phyloP scores from a whole-genome alignment of 2,329 filamentous ascomycete species.

The Fusarium citri region DNA sequence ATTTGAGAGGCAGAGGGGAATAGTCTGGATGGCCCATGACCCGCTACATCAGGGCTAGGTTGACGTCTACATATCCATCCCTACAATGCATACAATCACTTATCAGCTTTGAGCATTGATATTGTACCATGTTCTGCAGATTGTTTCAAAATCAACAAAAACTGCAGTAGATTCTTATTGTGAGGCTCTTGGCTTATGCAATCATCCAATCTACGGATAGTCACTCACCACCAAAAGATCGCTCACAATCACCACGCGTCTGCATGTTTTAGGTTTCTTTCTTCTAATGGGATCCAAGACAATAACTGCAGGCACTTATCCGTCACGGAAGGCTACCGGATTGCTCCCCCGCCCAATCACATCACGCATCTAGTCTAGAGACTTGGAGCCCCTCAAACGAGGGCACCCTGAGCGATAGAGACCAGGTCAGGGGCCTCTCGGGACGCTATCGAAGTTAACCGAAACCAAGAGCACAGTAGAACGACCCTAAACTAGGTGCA shows the following conservation, averaged over 20 bases:
- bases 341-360: constrained; percentile 28
- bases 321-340: constrained; percentile 25
- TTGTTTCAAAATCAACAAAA: neutral
- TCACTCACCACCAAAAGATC: neutral
- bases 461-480: neutral
- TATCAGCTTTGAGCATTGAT: constrained; percentile 10
- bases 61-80: neutral
- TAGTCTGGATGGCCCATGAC: constrained; percentile 16
- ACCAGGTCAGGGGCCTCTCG: constrained; percentile 19
- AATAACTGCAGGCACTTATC: constrained; percentile 28
- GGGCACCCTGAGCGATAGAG: constrained; percentile 20
- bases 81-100: neutral
- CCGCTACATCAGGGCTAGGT: constrained; percentile 17
- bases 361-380: neutral
- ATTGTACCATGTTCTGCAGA: neutral
- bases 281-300: constrained; percentile 10
- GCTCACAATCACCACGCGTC: neutral
- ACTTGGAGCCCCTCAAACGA: constrained; percentile 7
- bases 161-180: neutral
- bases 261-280: constrained; percentile 7
- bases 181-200: constrained; percentile 5
- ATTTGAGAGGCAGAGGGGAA: constrained; percentile 1
- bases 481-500: neutral
- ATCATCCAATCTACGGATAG: neutral
- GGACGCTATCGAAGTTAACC: constrained; percentile 27